Percentiles rank a stretch among this genome's conserved stretches.
phyloP scores from a whole-genome alignment of 371 early-diverging fungal genomes.

The Mucor mucedo region DNA sequence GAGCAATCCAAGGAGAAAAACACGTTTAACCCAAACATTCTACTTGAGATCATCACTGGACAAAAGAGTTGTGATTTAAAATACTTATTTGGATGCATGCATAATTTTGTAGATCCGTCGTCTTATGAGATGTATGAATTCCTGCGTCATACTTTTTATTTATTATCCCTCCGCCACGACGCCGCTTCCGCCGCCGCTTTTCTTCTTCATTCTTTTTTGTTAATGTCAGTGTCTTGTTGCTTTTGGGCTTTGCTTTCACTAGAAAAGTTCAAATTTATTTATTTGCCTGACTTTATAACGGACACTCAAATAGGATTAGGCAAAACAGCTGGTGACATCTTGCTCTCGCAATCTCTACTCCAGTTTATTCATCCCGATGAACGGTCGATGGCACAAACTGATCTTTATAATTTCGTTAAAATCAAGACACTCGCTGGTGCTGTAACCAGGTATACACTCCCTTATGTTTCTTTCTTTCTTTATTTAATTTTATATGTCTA shows the following conservation, averaged over 20 bases:
- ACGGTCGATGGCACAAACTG: conserved; percentile 49
- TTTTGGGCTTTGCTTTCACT: conserved; percentile 61
- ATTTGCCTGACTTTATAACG: conserved; percentile 47
- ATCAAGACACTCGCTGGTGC: conserved; percentile 58
- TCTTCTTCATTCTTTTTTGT: too few species aligned
- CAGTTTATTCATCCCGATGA: conserved; percentile 70
- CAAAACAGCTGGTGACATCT: conserved; percentile 40
- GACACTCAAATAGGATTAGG: conserved; percentile 18
- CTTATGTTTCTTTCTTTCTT: background rate
- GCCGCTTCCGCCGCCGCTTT: too few species aligned
- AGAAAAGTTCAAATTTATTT: conserved; percentile 54
- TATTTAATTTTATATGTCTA: background rate
- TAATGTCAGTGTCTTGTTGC: conserved; percentile 31
- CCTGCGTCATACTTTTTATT: too few species aligned
- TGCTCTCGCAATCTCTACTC: conserved; percentile 54
- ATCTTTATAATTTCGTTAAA: conserved; percentile 56
- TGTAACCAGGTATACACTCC: conserved; percentile 56
- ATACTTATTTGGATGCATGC: too few species aligned
- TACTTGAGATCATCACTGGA: too few species aligned
- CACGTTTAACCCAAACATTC: too few species aligned
- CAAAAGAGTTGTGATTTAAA: too few species aligned
- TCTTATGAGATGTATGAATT: too few species aligned
- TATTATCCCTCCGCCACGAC: too few species aligned
- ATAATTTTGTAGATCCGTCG: too few species aligned
- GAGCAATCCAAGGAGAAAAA: too few species aligned